Evolutionary conservation across 208 protist species (phyloP).

Genomic region (Leishmania martiniquensis): DNA sequence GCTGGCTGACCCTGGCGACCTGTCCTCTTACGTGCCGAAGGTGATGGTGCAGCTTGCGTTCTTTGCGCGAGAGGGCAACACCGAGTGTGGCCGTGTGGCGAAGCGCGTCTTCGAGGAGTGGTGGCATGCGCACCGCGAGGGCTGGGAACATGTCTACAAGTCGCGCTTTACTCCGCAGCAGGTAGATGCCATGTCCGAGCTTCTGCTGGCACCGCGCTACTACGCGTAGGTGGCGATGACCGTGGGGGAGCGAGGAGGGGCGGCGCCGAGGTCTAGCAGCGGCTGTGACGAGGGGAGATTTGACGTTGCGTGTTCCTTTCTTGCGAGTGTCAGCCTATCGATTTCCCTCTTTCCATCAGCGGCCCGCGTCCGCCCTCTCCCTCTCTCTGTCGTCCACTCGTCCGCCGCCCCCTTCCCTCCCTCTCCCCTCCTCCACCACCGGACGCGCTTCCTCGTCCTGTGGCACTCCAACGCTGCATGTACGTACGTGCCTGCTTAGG

Average conservation of each 20-base stretch:
- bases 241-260: neutral
- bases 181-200: slow-evolving; percentile 47
- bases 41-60: slow-evolving; percentile 58
- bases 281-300: neutral
- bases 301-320: neutral
- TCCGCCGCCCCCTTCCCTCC: too few species aligned
- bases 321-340: neutral
- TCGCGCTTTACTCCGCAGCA: slow-evolving; percentile 59
- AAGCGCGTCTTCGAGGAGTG: slow-evolving; percentile 73
- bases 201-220: slow-evolving; percentile 59
- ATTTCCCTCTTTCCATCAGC: neutral
- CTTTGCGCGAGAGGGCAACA: slow-evolving; percentile 35
- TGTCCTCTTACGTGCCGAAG: slow-evolving; percentile 58
- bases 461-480: neutral
- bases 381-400: too few species aligned
- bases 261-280: neutral
- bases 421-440: too few species aligned
- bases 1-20: slow-evolving; percentile 46
- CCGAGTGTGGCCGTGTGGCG: slow-evolving; percentile 54
- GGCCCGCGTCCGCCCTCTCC: neutral
- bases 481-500: neutral
- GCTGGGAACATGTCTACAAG: slow-evolving; percentile 73
- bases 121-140: slow-evolving; percentile 78
- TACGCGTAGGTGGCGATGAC: slow-evolving; percentile 50
- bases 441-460: neutral